These are phyloP conservation scores for Dactylellina parvicollis DNA, from an alignment of 2,329 filamentous ascomycete species.

Conservation along the genomic window DNA sequence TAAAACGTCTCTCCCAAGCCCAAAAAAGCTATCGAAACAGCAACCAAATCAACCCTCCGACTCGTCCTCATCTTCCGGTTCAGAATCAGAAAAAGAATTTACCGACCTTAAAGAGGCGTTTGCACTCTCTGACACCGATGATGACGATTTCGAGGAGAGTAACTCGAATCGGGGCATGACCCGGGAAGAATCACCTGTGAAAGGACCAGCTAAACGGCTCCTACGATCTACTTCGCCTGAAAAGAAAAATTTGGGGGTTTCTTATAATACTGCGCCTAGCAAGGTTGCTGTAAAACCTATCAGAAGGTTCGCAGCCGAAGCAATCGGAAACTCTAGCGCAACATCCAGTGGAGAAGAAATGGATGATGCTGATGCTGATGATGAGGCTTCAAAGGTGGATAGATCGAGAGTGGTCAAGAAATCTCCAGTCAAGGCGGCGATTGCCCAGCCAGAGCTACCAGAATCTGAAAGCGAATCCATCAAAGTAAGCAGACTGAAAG, in stretches of 20 bases:
- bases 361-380: conserved; percentile 9
- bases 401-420: background rate
- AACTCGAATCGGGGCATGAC: conserved; percentile 14
- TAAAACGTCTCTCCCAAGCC: conserved; percentile 52
- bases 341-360: conserved; percentile 8
- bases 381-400: conserved; percentile 1
- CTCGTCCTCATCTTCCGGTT: conserved; percentile 18
- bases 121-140: conserved; percentile 34
- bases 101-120: conserved; percentile 14
- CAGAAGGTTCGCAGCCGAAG: background rate
- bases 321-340: background rate
- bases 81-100: conserved; percentile 9
- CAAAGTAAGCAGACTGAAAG: background rate
- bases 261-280: conserved; percentile 22
- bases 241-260: conserved; percentile 21
- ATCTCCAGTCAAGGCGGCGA: background rate
- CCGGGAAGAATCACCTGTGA: conserved; percentile 41
- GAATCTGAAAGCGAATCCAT: conserved; percentile 11
- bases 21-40: conserved; percentile 48
- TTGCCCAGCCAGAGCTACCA: background rate
- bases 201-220: conserved; percentile 33
- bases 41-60: background rate
- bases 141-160: conserved; percentile 10
- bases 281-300: conserved; percentile 29
- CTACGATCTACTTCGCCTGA: conserved; percentile 36